phyloP scores from a whole-genome alignment of 2,329 filamentous ascomycete genomes.

The Arthrobotrys megalospora region DNA sequence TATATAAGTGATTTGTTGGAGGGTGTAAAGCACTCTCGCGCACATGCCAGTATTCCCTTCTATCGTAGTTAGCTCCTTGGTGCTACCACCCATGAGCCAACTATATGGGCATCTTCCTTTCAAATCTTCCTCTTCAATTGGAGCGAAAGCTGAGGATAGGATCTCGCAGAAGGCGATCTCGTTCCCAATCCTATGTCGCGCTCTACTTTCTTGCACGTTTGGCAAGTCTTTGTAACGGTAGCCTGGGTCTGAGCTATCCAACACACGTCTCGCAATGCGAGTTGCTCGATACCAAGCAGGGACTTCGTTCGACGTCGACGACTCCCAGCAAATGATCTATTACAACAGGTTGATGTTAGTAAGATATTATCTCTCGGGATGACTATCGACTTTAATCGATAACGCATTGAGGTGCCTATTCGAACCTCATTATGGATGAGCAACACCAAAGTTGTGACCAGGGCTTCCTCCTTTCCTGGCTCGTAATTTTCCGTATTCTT shows the following conservation, averaged over 20 bases:
- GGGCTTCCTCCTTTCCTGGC: slow-evolving; percentile 12
- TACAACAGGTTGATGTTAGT: neutral
- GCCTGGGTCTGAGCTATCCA: slow-evolving; percentile 15
- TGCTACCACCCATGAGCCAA: slow-evolving; percentile 5
- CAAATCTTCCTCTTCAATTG: slow-evolving; percentile 21
- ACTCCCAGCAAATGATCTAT: slow-evolving; percentile 25
- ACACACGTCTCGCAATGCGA: neutral
- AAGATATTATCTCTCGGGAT: neutral
- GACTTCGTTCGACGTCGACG: neutral
- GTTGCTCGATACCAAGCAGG: slow-evolving; percentile 7
- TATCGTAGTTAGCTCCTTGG: neutral
- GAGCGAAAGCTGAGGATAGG: slow-evolving; percentile 11
- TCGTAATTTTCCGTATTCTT: neutral
- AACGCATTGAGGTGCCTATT: neutral
- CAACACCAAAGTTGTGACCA: slow-evolving; percentile 4
- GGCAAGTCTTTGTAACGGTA: neutral
- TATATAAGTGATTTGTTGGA: slow-evolving; percentile 18
- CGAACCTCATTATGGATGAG: slow-evolving; percentile 16
- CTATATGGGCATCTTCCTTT: slow-evolving; percentile 1
- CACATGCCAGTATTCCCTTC: slow-evolving; percentile 27
- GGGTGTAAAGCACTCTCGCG: neutral
- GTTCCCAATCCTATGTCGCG: slow-evolving; percentile 16
- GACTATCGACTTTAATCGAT: too few species aligned
- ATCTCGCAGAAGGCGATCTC: slow-evolving; percentile 13
- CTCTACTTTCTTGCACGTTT: slow-evolving; percentile 15